Evolutionary conservation across 164 flowering plant genomes (phyloP).

Genomic region (Chimonanthus praecox): DNA sequence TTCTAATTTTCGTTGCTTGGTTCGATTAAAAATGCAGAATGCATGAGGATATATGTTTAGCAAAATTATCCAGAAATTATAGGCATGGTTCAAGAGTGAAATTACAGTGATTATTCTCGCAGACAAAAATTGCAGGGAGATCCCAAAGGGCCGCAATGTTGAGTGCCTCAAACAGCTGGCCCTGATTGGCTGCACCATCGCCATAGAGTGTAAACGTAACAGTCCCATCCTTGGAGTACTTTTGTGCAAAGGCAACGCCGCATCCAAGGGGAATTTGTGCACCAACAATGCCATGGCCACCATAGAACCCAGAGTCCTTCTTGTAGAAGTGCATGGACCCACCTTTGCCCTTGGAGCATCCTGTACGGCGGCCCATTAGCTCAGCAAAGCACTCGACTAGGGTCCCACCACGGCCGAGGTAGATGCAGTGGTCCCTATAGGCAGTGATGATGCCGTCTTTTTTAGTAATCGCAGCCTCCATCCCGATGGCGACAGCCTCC

Average conservation of each 20-base stretch:
- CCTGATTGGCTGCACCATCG: conserved; percentile 98
- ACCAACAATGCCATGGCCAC: conserved; percentile 98
- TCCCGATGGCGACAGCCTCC: conserved; percentile 89
- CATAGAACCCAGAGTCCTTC: conserved; percentile 77
- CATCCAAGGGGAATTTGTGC: conserved; percentile 90
- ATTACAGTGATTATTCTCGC: conserved; percentile 96
- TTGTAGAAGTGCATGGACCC: conserved; percentile 98
- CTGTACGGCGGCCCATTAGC: conserved; percentile 81
- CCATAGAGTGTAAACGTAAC: conserved; percentile 86
- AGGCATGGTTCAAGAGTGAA: too few relatives aligned
- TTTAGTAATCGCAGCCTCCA: conserved; percentile 90
- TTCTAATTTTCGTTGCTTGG: too few relatives aligned
- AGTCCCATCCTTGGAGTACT: conserved; percentile 67
- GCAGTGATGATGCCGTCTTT: conserved; percentile 88
- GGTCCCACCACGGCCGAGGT: conserved; percentile 81
- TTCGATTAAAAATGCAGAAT: too few relatives aligned
- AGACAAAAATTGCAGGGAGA: conserved; percentile 88
- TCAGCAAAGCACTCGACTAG: conserved; percentile 63
- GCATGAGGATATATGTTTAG: too few relatives aligned
- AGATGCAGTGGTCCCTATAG: conserved; percentile 87
- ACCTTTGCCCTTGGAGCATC: conserved; percentile 88
- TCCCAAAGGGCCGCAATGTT: conserved; percentile 94
- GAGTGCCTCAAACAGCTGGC: conserved; percentile 94
- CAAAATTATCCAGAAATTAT: too few relatives aligned
- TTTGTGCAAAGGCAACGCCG: conserved; percentile 86